Evolutionary conservation across 345 rosid species (phyloP).

Genomic region (Gossypium ekmanianum): DNA sequence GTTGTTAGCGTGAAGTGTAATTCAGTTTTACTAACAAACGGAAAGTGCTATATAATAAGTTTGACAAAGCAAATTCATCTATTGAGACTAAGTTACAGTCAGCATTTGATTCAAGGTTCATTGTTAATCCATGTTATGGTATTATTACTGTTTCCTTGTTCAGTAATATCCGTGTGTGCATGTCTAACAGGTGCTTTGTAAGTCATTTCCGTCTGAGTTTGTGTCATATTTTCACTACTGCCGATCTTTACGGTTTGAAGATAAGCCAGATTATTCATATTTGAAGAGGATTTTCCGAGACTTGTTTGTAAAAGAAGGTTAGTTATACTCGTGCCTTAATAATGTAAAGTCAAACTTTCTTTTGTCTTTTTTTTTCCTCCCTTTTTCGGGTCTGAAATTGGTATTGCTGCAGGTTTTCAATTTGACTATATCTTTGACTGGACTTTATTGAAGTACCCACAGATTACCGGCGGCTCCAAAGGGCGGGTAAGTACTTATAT

Average conservation of each 20-base stretch:
- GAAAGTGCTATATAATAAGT: neutral
- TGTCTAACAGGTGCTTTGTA: constrained; percentile 58
- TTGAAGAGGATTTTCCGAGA: constrained; percentile 81
- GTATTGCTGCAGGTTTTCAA: constrained; percentile 57
- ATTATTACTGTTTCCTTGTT: constrained; percentile 2
- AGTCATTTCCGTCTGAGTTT: constrained; percentile 63
- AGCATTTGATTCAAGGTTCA: neutral
- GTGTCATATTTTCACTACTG: constrained; percentile 75
- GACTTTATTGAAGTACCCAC: constrained; percentile 85
- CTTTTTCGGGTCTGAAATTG: neutral
- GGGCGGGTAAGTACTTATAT: constrained; percentile 47
- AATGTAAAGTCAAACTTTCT: neutral
- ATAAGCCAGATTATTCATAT: constrained; percentile 81
- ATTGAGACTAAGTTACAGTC: neutral
- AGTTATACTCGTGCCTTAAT: neutral
- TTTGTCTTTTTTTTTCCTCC: neutral
- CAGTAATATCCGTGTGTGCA: neutral
- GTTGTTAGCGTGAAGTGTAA: too few relatives aligned
- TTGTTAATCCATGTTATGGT: constrained; percentile 5
- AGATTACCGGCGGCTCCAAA: constrained; percentile 56
- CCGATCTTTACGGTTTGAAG: constrained; percentile 72
- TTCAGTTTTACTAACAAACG: neutral
- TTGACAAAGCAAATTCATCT: neutral
- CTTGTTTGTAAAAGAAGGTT: constrained; percentile 80
- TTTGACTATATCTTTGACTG: constrained; percentile 84